Evolutionary conservation across 805 yeast species (phyloP).

Genomic region (Saturnispora quitensis): DNA sequence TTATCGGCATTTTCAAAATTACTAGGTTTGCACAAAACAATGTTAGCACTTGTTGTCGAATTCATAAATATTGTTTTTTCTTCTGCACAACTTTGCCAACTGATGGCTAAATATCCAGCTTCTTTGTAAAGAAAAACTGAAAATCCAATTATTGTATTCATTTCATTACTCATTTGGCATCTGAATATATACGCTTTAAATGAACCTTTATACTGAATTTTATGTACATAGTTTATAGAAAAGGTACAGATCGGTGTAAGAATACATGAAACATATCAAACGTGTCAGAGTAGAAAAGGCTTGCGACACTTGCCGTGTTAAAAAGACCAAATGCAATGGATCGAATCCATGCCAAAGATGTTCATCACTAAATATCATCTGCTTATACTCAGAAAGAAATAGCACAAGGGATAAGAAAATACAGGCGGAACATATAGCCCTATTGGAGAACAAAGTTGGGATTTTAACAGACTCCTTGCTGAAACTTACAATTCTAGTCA

Average conservation of each 20-base stretch:
- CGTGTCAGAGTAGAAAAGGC: slow-evolving; percentile 46
- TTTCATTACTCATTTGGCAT: neutral
- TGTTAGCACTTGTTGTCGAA: neutral
- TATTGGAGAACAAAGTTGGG: slow-evolving; percentile 48
- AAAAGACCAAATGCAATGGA: slow-evolving; percentile 58
- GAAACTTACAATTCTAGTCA: slow-evolving; percentile 27
- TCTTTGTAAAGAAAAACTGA: neutral
- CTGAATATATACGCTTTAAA: neutral
- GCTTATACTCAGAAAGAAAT: slow-evolving; percentile 49
- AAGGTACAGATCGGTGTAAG: neutral
- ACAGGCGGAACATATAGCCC: slow-evolving; percentile 53
- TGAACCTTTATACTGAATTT: neutral
- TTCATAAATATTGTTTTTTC: neutral
- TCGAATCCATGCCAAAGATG: slow-evolving; percentile 52
- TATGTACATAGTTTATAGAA: neutral
- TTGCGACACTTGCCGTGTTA: slow-evolving; percentile 53
- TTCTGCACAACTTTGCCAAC: neutral
- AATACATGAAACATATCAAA: neutral
- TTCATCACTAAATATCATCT: slow-evolving; percentile 44
- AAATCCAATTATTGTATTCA: neutral
- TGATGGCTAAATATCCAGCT: neutral
- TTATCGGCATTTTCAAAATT: neutral
- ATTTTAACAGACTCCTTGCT: slow-evolving; percentile 41
- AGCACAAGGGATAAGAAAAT: slow-evolving; percentile 45
- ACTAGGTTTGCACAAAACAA: neutral